These are phyloP conservation scores for Pseudonitzschia pungens DNA, from an alignment of 108 stramenopile species.

Conservation along the genomic window DNA sequence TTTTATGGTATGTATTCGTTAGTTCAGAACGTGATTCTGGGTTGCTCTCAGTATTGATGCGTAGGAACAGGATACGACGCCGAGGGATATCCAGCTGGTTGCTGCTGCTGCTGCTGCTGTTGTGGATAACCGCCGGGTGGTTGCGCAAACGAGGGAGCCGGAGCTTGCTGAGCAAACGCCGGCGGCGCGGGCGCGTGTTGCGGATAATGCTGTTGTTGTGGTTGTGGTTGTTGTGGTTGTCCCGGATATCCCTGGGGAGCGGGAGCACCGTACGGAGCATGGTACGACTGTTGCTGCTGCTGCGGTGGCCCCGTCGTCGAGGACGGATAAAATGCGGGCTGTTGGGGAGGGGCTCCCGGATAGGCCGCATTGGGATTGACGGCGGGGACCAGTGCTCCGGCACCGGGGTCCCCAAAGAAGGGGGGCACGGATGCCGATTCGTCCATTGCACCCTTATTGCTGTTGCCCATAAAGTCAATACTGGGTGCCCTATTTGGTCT, in stretches of 20 bases:
- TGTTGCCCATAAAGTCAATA: slow-evolving; percentile 28
- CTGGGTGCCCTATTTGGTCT: not conserved
- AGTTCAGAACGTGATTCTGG: no score
- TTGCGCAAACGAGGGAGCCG: slow-evolving; percentile 1
- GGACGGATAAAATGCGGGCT: slow-evolving; percentile 24
- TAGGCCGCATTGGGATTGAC: slow-evolving; percentile 22
- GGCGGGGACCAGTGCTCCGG: slow-evolving; percentile 26
- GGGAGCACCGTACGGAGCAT: slow-evolving; percentile 10
- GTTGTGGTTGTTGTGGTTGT: slow-evolving; percentile 6
- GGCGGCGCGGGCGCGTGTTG: slow-evolving; percentile 9
- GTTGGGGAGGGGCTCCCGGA: slow-evolving; percentile 22
- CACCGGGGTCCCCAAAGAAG: not conserved
- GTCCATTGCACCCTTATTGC: slow-evolving; percentile 9
- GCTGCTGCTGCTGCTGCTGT: slow-evolving; percentile 23
- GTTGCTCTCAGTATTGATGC: slow-evolving; percentile 4
- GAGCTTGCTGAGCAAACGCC: slow-evolving; percentile 12
- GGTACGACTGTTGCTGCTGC: slow-evolving; percentile 13
- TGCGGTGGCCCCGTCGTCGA: slow-evolving; percentile 8
- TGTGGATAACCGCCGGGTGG: slow-evolving; percentile 24
- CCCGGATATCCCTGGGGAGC: slow-evolving; percentile 4
- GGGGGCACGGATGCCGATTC: slow-evolving; percentile 29
- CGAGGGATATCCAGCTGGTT: slow-evolving; percentile 10
- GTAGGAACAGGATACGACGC: slow-evolving; percentile 13
- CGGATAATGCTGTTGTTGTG: slow-evolving; percentile 16
- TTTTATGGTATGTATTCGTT: no score